Conservation (phyloP, 495 filamentous ascomycete species). For the Thermothielavioides terrestris region DNA sequence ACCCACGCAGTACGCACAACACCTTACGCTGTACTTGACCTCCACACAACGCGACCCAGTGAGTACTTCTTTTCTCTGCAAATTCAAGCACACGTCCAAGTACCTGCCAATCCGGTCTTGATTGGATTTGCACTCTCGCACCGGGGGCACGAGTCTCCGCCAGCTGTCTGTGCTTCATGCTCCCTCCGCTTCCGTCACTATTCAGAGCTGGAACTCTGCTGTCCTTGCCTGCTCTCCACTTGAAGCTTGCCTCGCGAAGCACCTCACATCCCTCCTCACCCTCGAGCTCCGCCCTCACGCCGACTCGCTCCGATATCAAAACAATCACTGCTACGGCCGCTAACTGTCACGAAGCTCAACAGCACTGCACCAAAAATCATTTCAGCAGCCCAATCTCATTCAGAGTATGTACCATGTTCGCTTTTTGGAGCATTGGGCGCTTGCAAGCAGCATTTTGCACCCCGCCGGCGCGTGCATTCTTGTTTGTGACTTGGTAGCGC, state of each 20-base stretch:
- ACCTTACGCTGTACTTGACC: constrained; percentile 19
- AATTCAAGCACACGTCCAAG: constrained; percentile 16
- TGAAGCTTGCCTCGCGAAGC: constrained; percentile 2
- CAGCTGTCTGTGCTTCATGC: not conserved
- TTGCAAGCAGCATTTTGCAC: constrained; percentile 27
- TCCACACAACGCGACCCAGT: constrained; percentile 14
- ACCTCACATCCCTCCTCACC: constrained; percentile 1
- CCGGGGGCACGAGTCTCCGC: constrained; percentile 1
- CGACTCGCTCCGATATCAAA: constrained; percentile 5
- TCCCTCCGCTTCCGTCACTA: constrained; percentile 8
- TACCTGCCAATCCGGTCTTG: constrained; percentile 13
- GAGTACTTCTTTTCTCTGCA: constrained; percentile 21
- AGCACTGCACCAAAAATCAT: constrained; percentile 15
- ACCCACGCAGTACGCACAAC: constrained; percentile 19
- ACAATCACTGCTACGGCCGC: not conserved
- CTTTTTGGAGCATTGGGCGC: constrained; percentile 21
- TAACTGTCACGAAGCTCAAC: constrained; percentile 6
- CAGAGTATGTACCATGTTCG: constrained; percentile 26
- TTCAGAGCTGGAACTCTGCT: not conserved
- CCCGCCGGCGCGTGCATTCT: constrained; percentile 30
- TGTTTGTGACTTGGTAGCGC: constrained; percentile 19
- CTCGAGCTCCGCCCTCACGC: constrained; percentile 3
- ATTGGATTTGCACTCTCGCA: constrained; percentile 6
- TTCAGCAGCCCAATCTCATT: not conserved
- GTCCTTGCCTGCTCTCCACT: not conserved